A percentile compares a stretch with the other conserved stretches of the same genome.
Conservation (phyloP, 1,284 basidiomycete species). For the Ustilago tritici region DNA sequence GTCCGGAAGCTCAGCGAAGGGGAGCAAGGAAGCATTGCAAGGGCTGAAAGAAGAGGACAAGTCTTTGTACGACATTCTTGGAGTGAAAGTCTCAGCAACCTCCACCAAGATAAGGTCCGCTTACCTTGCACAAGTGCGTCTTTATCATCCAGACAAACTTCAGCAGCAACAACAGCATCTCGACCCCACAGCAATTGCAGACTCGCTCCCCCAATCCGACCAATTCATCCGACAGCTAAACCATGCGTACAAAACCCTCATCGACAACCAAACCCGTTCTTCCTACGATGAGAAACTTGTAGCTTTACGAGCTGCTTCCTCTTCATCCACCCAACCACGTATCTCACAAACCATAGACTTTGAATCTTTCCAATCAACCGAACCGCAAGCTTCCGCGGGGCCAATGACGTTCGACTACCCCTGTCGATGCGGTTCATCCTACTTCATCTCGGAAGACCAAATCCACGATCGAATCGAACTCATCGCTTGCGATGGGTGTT, state of each 20-base stretch:
- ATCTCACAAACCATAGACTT: conserved; percentile 39
- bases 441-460: conserved; percentile 24
- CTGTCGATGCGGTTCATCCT: conserved; percentile 40
- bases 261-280: conserved; percentile 22
- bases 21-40: background rate
- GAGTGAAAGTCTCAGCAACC: conserved; percentile 30
- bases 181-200: conserved; percentile 13
- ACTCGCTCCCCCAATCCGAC: conserved; percentile 19
- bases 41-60: background rate
- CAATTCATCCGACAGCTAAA: conserved; percentile 39
- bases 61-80: conserved; percentile 25
- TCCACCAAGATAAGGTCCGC: conserved; percentile 38
- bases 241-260: conserved; percentile 41
- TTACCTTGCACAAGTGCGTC: conserved; percentile 41
- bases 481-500: conserved; percentile 44
- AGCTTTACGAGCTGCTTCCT: conserved; percentile 9
- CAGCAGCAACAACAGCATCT: conserved; percentile 37
- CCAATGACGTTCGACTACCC: conserved; percentile 26
- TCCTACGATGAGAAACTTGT: conserved; percentile 33
- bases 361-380: conserved; percentile 29
- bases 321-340: conserved; percentile 15
- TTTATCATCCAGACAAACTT: conserved; percentile 48
- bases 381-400: background rate
- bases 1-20: background rate
- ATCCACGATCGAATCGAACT: conserved; percentile 29